These are phyloP conservation scores for Coelastrella sp. DNA, from an alignment of 139 green algal species.

Conservation along the genomic window DNA sequence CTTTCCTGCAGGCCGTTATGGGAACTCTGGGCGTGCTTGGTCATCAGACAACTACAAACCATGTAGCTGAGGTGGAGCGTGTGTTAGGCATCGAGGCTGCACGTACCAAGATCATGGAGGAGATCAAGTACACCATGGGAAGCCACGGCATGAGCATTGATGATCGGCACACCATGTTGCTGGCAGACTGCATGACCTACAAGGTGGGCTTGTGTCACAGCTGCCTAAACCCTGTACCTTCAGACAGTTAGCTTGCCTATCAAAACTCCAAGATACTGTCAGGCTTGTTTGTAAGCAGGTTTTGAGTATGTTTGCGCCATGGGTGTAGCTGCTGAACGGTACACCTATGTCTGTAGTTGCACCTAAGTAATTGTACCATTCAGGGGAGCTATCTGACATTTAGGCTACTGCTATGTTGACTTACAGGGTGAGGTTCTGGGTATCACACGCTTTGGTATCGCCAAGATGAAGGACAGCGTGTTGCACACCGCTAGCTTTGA, in stretches of 20 bases:
- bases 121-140: constrained; percentile 95
- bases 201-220: constrained; percentile 68
- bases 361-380: no score
- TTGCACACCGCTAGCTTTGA: constrained; percentile 99
- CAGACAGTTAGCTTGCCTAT: no score
- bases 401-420: constrained; percentile 1
- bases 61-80: constrained; percentile 91
- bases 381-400: not conserved
- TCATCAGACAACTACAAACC: constrained; percentile 87
- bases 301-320: no score
- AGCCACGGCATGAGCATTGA: constrained; percentile 97
- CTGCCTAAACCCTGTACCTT: no score
- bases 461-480: constrained; percentile 99
- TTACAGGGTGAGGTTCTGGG: constrained; percentile 94
- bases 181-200: constrained; percentile 99
- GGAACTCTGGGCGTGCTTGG: constrained; percentile 84
- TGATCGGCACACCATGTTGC: constrained; percentile 94
- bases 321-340: no score
- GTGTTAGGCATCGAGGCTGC: constrained; percentile 95
- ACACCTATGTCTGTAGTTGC: no score
- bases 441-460: constrained; percentile 99
- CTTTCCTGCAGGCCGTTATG: constrained; percentile 78
- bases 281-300: no score
- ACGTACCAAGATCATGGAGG: constrained; percentile 80
- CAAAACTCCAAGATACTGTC: no score